Evolutionary conservation across 192 early-diverging fungal genomes (phyloP), one percentile per base, ranked within the genome.

Genomic region (Phlyctochytrium arcticum): DNA sequence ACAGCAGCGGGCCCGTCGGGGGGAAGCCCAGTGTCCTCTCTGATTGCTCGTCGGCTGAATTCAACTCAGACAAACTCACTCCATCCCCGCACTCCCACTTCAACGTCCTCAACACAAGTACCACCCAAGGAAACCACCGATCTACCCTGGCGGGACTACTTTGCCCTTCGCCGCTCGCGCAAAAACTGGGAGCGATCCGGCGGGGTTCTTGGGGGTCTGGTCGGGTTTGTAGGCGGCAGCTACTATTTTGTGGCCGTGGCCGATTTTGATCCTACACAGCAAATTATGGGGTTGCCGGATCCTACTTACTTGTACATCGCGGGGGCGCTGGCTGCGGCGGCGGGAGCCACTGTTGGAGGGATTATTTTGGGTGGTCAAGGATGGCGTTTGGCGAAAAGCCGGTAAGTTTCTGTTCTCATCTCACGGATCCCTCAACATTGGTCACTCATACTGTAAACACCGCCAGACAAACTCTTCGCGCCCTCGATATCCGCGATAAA

Each of bases 201-300:
- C 5, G 70, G 39, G 12, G n/a, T 65, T 37, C 21, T 59, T 6
- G 68, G 66, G 1, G 61, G 57, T 21, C 6, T 47, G 21, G 6
- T 33, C 24, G 71, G 60, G 12, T 74, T 80, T 35, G 27, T 62
- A 4, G 75, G 50, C 23, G 72, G 70, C 2, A 57, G 54, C 5
- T 70, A 68, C 42, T 80, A 80, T 57, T 80, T 80, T 56, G 62
- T 62, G 29, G 67, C 71, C 17, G 71, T 80, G 9, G 72, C 71
- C 21, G 79, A 80, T 12, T 75, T 80, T 55, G 79, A 80, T 50
- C 79, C 76, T 9, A 72, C 72, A 7, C 60, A 76, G 48, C 65
- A 57, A 24, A 39, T 76, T 6, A 67, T 79, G 36, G 73, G 67
- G 23, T 51, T 79, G 24, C 55, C 50, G 51, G 76, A 79, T 48